Base-by-base conservation (phyloP, 2,329 filamentous ascomycete species). In the Orbilia ellipsospora region DNA sequence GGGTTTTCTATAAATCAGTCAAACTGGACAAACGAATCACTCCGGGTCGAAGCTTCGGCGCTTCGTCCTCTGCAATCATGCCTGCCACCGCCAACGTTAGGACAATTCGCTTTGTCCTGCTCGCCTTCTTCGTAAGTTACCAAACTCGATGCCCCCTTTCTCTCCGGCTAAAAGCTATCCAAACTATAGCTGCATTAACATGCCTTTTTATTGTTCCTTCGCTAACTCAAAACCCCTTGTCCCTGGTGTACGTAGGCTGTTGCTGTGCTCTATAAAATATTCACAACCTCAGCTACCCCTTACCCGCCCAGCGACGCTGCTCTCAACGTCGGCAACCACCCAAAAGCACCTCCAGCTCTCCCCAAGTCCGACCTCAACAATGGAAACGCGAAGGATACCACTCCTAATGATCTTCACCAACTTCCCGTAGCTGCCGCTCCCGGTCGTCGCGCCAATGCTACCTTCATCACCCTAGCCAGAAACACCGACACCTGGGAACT, bases 401-500 rank as follows among this genome's bases (percentile, higher is more conserved):
- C 74, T 28, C 69, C 72, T 40, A 82, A 82, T 57, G 77, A 79
- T 15, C 64, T 73, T 40, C 76, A 77, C 16, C 78, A 73, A 8
- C 61, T 78, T 50, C 77, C 78, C 1, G 62, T 73, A 8, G 73
- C 78, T 6, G 61, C 77, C 45, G 72, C 77, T 61, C 73, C 79
- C 18, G 77, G 78, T 55, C 77, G 78, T 54, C 91, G 92, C 80
- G 92, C 96, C 87, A 99, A 99, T 83, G 95, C 96, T 60, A 99
- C 95, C 10, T 99, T 99, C 81, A 93, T 99, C 63, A 97, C 94
- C 20, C 88, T 99, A 76, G 95, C 95, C 64, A 90, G 95, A 80
- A 99, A 99, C 84, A 87, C 86, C 67, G 95, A 99, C 81, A 85
- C 98, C 28, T 99, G 95, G 95, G 95, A 99, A 60, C 97, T 99